Conservation (phyloP, 768 basidiomycete species). For the Mycena vulgaris region DNA sequence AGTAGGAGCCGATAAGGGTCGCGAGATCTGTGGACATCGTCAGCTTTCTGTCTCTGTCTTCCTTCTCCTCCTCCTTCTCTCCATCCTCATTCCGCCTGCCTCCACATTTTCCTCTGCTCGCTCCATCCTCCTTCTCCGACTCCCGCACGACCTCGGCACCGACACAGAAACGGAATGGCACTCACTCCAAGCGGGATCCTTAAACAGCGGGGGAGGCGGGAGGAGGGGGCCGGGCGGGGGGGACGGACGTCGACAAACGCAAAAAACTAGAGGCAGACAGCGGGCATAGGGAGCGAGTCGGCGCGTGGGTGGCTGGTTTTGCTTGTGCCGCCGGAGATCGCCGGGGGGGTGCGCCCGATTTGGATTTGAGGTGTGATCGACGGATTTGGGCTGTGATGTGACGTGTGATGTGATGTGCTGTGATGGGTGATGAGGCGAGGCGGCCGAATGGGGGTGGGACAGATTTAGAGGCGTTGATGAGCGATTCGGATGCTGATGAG, state of each 20-base stretch:
- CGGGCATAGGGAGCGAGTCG: neutral
- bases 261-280: no score
- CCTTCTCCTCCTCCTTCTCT: neutral
- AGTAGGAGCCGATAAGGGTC: slow-evolving; percentile 75
- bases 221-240: neutral
- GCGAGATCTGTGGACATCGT: slow-evolving; percentile 76
- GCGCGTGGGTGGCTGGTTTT: no score
- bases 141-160: neutral
- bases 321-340: no score
- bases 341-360: no score
- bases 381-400: no score
- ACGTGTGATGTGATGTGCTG: no score
- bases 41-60: slow-evolving; percentile 1
- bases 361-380: no score
- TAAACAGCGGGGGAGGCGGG: slow-evolving; percentile 1
- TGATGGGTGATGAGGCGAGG: no score
- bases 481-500: no score
- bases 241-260: no score
- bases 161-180: neutral
- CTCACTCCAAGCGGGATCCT: slow-evolving; percentile 14
- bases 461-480: no score
- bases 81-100: neutral
- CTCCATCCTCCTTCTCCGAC: neutral
- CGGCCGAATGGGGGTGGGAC: no score
- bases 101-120: neutral